Evolutionary conservation across 768 basidiomycete genomes (phyloP), one percentile per base, ranked within the genome.

Genomic region (Mycena albidolilacea): DNA sequence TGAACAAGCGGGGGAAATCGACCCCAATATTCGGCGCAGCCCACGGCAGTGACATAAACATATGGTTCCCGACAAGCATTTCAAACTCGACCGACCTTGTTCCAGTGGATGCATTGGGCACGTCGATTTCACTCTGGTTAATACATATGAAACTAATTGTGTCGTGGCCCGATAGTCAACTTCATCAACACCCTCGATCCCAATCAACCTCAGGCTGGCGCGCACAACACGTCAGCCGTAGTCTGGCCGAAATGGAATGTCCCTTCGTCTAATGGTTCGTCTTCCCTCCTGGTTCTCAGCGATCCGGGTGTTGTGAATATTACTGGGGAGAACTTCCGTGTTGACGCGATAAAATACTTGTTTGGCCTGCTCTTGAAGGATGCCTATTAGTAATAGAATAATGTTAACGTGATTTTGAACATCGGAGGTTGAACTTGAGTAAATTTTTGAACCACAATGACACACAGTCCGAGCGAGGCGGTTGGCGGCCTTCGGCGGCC

Each of bases 141-240:
- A 38, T 39, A 15, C 11, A 21, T 0, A 5, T 41, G 58, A 21
- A 11, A 7, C n/a, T 8, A 50, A 12, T 30, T 66, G 5, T 41
- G 0, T n/a, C 30, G 30, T 3, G 30, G 30, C 30, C 1, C 58
- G 19, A 6, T 11, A 74, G 73, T 74, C 59, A 74, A 74, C 54
- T 74, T 74, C 61, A 58, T 74, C 39, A 74, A 69, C 52, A 67
- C 58, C 7, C 59, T 74, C n/a, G 60, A 74, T 61, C 73, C 73
- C 1, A 74, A 73, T 30, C 69, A 74, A 21, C 21, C 11, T 35
- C 58, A 48, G 7, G 4, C 58, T 1, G 44, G 52, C 30, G 30
- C 30, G 3, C 19, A 30, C 2, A 57, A 58, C 43, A 43, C 61
- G 0, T 50, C 71, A 2, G 14, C 50, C 17, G 37, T 58, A 30